phyloP scores from a whole-genome alignment of 768 basidiomycete genomes.

The Kwoniella sp. region DNA sequence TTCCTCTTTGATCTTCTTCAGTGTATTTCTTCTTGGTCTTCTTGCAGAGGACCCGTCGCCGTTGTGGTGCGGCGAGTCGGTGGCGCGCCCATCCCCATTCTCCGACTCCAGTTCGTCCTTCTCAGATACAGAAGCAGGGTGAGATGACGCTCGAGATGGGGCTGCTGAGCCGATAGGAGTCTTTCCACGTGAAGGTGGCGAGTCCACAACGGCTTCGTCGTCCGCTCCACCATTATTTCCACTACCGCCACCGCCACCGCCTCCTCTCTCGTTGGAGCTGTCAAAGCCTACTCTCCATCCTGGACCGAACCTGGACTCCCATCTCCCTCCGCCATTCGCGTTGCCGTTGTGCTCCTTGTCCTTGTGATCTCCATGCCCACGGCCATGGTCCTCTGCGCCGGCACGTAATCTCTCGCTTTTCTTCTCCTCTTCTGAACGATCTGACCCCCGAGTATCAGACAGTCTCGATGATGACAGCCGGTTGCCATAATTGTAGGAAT shows the following conservation, averaged over 20 bases:
- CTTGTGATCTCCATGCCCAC: slow-evolving; percentile 15
- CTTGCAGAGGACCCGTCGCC: slow-evolving; percentile 8
- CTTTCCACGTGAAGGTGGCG: slow-evolving; percentile 14
- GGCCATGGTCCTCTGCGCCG: background rate
- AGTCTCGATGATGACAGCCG: slow-evolving; percentile 39
- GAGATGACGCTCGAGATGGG: slow-evolving; percentile 11
- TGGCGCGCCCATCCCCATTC: slow-evolving; percentile 18
- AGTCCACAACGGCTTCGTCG: slow-evolving; percentile 27
- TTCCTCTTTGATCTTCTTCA: slow-evolving; percentile 31
- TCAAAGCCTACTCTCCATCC: slow-evolving; percentile 38
- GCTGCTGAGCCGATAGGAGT: slow-evolving; percentile 2
- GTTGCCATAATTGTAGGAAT: slow-evolving; percentile 30
- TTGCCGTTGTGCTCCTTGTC: background rate
- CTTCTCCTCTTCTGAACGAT: slow-evolving; percentile 27
- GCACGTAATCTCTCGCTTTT: slow-evolving; percentile 4
- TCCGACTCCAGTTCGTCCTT: slow-evolving; percentile 24
- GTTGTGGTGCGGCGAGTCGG: slow-evolving; percentile 10
- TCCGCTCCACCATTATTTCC: slow-evolving; percentile 6
- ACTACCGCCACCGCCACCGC: background rate
- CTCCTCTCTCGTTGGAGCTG: slow-evolving; percentile 36
- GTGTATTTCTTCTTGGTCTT: slow-evolving; percentile 18
- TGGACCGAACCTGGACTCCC: slow-evolving; percentile 20
- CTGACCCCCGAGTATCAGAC: slow-evolving; percentile 41
- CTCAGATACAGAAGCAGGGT: slow-evolving; percentile 19
- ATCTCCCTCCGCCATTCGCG: background rate